Evolutionary conservation across 129 eudicot genomes (phyloP), one percentile per base, ranked within the genome.

Genomic region (Logfia minima): DNA sequence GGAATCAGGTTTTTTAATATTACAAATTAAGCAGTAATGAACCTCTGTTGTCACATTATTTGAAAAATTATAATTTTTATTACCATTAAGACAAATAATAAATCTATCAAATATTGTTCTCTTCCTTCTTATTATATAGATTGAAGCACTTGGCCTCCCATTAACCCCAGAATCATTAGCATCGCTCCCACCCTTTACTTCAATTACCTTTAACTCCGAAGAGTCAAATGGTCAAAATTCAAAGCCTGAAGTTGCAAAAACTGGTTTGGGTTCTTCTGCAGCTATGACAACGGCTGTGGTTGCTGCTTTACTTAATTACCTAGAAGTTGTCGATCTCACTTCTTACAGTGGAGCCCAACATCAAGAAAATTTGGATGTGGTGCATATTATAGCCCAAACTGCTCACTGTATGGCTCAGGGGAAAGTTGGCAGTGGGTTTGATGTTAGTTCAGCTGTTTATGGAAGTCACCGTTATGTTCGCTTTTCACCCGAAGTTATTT

Each of bases 331-430:
- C 11, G 77, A 88, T 51, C 90, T 94, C 43, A 77, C 90, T 18
- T 74, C 84, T 9, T 72, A 35, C 28, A 63, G 74, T 61, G 83
- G 82, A 21, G 76, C 71, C 76, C 89, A 80, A 71, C 75, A 78
- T 63, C 81, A 77, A 65, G 92, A 80, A 65, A 85, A 85, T 82
- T 82, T 94, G 21, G 96, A 91, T 73, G 75, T 87, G 63, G 97
- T 91, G 71, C 99, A 94, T 76, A 83, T 80, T 62, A 88, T 94
- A 73, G 92, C 99, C 70, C 99, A 94, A 85, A 89, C 92, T 39
- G 93, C 97, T 67, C 99, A 94, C 69, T 94, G 99, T 77, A 91
- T 91, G 77, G 99, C 99, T 37, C 97, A 91, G 80, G 99, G 99
- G 74, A 94, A 94, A 88, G 97, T 89, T 77, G 97, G 97, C 23